Base-by-base conservation (phyloP, 1,139 yeast genomes). In the Wickerhamomyces sp. region DNA sequence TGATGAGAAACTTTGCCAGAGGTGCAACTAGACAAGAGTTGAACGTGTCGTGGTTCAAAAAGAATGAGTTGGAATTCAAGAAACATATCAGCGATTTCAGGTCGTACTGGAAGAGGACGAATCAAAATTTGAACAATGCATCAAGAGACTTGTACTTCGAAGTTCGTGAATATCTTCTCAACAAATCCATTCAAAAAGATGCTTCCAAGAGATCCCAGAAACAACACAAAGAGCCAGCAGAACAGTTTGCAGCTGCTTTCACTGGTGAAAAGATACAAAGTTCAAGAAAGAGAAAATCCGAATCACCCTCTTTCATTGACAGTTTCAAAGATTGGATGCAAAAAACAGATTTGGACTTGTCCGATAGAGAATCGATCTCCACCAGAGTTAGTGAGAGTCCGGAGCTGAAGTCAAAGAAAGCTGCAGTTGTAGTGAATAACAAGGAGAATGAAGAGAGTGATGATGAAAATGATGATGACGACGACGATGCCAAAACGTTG, bases 21-120 rank as follows among this genome's bases (percentile, higher is more conserved):
- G 98, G 98, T 35, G 97, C 96, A 9, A 85, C 96, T 4, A 75
- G 98, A 55, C 87, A 91, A 59, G 98, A 91, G 55, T 74, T 91
- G 51, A 91, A 91, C 57, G 97, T 91, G 17, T 84, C 95, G 32
- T 91, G 98, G 97, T 70, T 91, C 52, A 91, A 91, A 65, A 91
- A 91, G 64, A 91, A 91, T 61, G 98, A 91, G 63, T 70, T 91
- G 48, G 98, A 91, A 47, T 75, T 91, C 61, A 87, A 86, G 59
- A 85, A 89, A 50, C 96, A 89, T 54, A 82, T 91, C 42, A 75
- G 68, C 44, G 96, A 88, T 49, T 89, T 91, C 64, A 72, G 96
- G 49, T 75, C 78, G 10, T 81, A 86, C 55, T 85, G 94, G 75
- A 77, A 80, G 61, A 84, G 77, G 57, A 79, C 83, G 51, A 81